These are phyloP conservation scores for Rhamnella rubrinervis DNA, from an alignment of 331 rosid genomes.

Conservation along the genomic window DNA sequence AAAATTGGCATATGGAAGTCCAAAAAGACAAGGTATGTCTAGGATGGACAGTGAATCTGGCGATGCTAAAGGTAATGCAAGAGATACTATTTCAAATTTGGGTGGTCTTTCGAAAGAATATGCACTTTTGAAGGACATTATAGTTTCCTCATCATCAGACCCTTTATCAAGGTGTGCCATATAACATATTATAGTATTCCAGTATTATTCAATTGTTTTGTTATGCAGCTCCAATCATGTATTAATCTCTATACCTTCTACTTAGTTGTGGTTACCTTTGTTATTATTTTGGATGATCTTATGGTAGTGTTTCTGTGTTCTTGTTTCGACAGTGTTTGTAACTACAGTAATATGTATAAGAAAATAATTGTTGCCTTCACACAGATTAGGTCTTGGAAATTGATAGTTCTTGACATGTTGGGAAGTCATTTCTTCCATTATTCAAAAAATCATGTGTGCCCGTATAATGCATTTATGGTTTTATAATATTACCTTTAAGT, in stretches of 20 bases:
- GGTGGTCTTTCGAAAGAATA: slow-evolving; percentile 88
- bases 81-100: slow-evolving; percentile 38
- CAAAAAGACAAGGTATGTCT: slow-evolving; percentile 35
- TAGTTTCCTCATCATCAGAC: slow-evolving; percentile 52
- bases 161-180: slow-evolving; percentile 63
- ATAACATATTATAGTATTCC: neutral
- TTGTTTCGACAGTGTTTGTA: no score
- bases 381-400: neutral
- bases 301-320: neutral
- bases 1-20: slow-evolving; percentile 33
- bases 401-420: slow-evolving; percentile 2
- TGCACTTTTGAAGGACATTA: slow-evolving; percentile 61
- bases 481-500: neutral
- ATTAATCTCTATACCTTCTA: neutral
- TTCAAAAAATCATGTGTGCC: neutral
- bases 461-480: neutral
- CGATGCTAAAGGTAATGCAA: slow-evolving; percentile 33
- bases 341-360: no score
- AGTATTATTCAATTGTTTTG: no score
- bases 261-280: neutral
- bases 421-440: slow-evolving; percentile 3
- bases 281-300: neutral
- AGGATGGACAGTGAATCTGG: slow-evolving; percentile 28
- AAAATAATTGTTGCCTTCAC: no score
- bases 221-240: neutral